Evolutionary conservation across 768 basidiomycete species (phyloP), one percentile per base, ranked within the genome.

Genomic region (Coprinellus aureogranulatus): DNA sequence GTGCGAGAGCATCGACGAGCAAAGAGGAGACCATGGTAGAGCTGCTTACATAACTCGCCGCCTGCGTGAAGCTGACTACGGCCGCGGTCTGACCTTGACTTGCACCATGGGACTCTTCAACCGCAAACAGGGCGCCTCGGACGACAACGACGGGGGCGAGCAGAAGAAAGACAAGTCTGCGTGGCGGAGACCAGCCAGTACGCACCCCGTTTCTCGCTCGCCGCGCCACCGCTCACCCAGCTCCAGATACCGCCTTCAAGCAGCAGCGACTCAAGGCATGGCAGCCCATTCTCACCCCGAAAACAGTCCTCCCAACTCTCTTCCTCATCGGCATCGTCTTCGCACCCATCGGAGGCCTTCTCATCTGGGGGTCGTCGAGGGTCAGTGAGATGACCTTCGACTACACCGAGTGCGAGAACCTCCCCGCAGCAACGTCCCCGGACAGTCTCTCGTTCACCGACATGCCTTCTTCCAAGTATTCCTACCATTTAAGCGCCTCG

Each of bases 201-300:
- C 30, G 61, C 41, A 22, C 48, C 2, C 44, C 46, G 54, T 59
- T 46, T 59, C 48, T 53, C 55, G 54, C 50, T 20, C 20, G 50
- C 25, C 51, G 54, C 48, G 22, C 67, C 61, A 64, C 59, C 41
- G 44, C 64, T 62, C 55, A 59, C 50, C 25, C 34, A 14, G 48
- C 54, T 54, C 50, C 72, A 97, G 94, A 98, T 75, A 98, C 95
- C 58, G 96, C 95, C 40, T 98, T 97, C 84, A 98, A 97, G 77
- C 97, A 99, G 72, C 97, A 99, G 74, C 90, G 97, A 55, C 84
- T 99, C 69, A 98, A 98, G 78, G 97, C 97, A 68, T 99, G 97
- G 97, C 97, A 99, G 81, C 97, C 97, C 9, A 98, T 99, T 70
- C 82, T 98, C 47, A 98, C 95, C 4, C 97, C 97, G 4, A 95